Conservation (phyloP, 306 rosid species). For the Fagus sylvatica region DNA sequence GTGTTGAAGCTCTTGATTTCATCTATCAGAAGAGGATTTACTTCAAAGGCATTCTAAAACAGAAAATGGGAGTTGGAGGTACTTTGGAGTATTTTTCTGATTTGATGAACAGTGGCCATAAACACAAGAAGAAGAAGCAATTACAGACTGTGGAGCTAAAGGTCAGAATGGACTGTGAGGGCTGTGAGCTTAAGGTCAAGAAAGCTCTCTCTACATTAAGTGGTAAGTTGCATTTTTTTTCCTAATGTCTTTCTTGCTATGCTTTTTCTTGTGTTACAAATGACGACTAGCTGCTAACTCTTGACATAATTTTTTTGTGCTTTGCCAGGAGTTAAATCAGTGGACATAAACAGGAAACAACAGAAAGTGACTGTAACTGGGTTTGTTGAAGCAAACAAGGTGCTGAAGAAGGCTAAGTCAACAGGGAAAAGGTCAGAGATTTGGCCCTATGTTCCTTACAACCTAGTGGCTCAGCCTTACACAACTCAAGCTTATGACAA, state of each 20-base stretch:
- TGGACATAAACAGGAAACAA: slow-evolving; percentile 91
- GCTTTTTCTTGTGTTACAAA: slow-evolving; percentile 1
- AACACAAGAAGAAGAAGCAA: slow-evolving; percentile 76
- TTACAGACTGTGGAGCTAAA: slow-evolving; percentile 83
- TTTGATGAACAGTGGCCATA: slow-evolving; percentile 60
- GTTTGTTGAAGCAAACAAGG: slow-evolving; percentile 83
- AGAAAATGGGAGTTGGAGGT: slow-evolving; percentile 85
- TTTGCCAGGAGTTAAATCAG: slow-evolving; percentile 81
- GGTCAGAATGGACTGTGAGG: slow-evolving; percentile 98
- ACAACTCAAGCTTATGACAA: slow-evolving; percentile 83
- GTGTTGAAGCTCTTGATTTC: slow-evolving; percentile 3
- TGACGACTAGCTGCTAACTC: slow-evolving; percentile 3
- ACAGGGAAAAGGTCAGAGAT: slow-evolving; percentile 91
- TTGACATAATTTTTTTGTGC: slow-evolving; percentile 9
- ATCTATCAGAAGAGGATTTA: neutral
- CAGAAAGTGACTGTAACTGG: slow-evolving; percentile 91
- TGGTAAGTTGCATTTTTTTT: slow-evolving; percentile 45
- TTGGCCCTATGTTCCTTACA: slow-evolving; percentile 96
- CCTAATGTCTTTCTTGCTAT: neutral
- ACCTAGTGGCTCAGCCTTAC: slow-evolving; percentile 82
- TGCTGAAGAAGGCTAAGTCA: slow-evolving; percentile 88
- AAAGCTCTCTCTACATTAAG: slow-evolving; percentile 76
- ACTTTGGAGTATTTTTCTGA: slow-evolving; percentile 88
- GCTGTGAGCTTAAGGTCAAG: slow-evolving; percentile 97
- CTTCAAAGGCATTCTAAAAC: slow-evolving; percentile 13